Evolutionary conservation across 352 stramenopile genomes (phyloP).

Genomic region (Hyaloperonospora arabidopsidis): DNA sequence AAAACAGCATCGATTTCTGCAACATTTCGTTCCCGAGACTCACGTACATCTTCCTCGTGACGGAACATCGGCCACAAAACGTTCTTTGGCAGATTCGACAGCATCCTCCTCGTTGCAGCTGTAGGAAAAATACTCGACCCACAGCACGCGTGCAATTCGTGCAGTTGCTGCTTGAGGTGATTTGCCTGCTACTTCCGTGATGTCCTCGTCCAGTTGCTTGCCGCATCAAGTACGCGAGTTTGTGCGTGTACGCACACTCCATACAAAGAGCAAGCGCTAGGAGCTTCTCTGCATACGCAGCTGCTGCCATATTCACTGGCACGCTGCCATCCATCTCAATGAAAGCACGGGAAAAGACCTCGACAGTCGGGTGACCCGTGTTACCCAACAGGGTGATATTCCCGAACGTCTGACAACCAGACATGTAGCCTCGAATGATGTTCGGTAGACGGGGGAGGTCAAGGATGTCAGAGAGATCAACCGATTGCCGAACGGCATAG

Average conservation of each 20-base stretch:
- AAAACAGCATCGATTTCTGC: conserved; percentile 29
- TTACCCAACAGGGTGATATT: conserved; percentile 18
- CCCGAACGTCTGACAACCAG: conserved; percentile 31
- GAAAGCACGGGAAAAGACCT: conserved; percentile 38
- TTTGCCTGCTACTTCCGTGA: too few species aligned
- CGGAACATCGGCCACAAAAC: conserved; percentile 21
- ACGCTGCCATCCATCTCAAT: conserved; percentile 32
- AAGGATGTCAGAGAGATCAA: conserved; percentile 25
- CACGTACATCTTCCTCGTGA: conserved; percentile 32
- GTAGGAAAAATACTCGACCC: too few species aligned
- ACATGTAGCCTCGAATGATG: conserved; percentile 29
- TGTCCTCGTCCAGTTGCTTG: too few species aligned
- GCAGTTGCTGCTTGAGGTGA: too few species aligned
- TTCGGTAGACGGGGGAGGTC: conserved; percentile 24
- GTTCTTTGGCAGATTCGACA: too few species aligned
- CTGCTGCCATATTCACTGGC: conserved; percentile 25
- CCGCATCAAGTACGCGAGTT: too few species aligned
- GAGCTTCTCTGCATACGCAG: conserved; percentile 28
- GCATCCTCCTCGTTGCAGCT: too few species aligned
- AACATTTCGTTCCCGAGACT: conserved; percentile 19
- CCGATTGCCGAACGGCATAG: conserved; percentile 34
- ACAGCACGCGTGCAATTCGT: too few species aligned
- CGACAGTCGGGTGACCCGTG: conserved; percentile 25
- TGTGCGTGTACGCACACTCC: too few species aligned
- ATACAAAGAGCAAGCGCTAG: conserved; percentile 13